Conservation (phyloP, 371 early-diverging fungal species). For the Mucor racemosus region DNA sequence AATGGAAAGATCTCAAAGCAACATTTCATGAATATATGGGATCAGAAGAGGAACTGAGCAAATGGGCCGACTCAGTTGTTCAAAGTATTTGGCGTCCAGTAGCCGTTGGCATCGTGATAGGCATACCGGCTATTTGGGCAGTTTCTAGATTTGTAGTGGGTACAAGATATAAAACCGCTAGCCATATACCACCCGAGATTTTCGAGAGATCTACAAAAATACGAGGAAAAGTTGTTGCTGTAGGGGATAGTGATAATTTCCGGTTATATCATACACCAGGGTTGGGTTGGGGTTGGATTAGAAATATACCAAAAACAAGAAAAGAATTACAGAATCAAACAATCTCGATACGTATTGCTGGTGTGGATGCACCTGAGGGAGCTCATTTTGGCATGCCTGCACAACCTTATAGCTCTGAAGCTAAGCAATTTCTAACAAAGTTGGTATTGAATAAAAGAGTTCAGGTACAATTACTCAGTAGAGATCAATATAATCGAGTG, state of each 20-base stretch:
- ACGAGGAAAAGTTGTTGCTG: conserved; percentile 57
- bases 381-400: conserved; percentile 77
- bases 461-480: conserved; percentile 52
- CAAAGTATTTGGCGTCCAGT: conserved; percentile 43
- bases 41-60: conserved; percentile 9
- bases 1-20: conserved; percentile 1
- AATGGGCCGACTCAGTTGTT: conserved; percentile 35
- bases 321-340: conserved; percentile 67
- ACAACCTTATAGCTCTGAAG: conserved; percentile 70
- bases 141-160: conserved; percentile 33
- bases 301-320: conserved; percentile 49
- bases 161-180: conserved; percentile 49
- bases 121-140: conserved; percentile 29
- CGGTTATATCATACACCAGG: conserved; percentile 68
- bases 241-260: conserved; percentile 69
- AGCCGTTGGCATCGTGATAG: conserved; percentile 22
- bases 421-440: conserved; percentile 59
- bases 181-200: conserved; percentile 57
- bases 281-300: conserved; percentile 61
- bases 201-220: conserved; percentile 40
- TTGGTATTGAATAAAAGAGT: conserved; percentile 57
- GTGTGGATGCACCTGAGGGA: conserved; percentile 82
- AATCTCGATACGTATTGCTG: conserved; percentile 71
- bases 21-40: not conserved
- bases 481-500: conserved; percentile 76